phyloP scores from a whole-genome alignment of 2,329 filamentous ascomycete genomes.

The Alternaria sp. region DNA sequence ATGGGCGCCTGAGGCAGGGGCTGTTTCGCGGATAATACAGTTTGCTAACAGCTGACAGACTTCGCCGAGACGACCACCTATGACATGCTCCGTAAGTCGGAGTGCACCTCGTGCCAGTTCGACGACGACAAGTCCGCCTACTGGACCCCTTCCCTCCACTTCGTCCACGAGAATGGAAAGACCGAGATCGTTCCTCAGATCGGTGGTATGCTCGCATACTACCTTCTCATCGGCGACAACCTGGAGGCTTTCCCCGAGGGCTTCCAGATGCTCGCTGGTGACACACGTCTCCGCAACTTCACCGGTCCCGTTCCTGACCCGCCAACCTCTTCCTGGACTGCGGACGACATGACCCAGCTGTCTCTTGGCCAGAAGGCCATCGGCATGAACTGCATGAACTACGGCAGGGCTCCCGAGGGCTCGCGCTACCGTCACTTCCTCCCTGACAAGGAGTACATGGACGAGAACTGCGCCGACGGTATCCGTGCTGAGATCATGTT shows the following conservation, averaged over 20 bases:
- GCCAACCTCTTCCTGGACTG: conserved; percentile 73
- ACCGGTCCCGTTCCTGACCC: conserved; percentile 65
- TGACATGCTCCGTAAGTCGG: conserved; percentile 65
- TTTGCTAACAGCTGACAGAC: conserved; percentile 37
- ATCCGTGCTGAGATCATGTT: conserved; percentile 75
- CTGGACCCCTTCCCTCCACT: conserved; percentile 71
- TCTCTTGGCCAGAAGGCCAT: conserved; percentile 79
- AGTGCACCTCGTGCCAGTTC: conserved; percentile 72
- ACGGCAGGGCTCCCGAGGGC: conserved; percentile 67
- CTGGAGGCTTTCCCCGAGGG: conserved; percentile 74
- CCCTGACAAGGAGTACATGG: conserved; percentile 79
- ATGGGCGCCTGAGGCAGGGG: conserved; percentile 17
- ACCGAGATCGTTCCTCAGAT: conserved; percentile 69
- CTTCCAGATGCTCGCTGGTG: conserved; percentile 73
- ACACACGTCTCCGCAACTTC: conserved; percentile 64
- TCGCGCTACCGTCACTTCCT: conserved; percentile 82
- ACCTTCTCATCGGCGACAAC: conserved; percentile 75
- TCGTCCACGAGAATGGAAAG: conserved; percentile 66
- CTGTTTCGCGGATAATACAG: conserved; percentile 20
- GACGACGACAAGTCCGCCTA: conserved; percentile 51
- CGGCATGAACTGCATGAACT: conserved; percentile 96
- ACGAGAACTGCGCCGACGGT: conserved; percentile 81
- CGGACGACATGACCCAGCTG: conserved; percentile 69
- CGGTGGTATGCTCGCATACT: conserved; percentile 68
- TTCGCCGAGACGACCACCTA: conserved; percentile 70